Evolutionary conservation across 192 early-diverging fungal species (phyloP).

Genomic region (Mortierella claussenii): DNA sequence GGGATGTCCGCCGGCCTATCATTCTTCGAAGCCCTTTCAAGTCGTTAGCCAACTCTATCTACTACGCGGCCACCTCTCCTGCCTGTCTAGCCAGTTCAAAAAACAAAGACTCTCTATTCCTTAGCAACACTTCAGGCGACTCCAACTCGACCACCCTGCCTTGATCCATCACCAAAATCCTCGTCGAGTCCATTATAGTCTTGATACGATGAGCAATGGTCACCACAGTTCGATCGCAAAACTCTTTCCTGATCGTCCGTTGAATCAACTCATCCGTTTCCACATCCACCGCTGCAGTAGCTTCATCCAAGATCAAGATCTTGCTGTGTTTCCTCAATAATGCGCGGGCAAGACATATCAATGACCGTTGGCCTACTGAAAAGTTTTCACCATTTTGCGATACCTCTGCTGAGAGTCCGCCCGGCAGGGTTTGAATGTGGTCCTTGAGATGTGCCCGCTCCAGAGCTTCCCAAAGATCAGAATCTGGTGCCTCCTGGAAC

Average conservation of each 20-base stretch:
- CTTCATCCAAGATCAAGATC: constrained; percentile 56
- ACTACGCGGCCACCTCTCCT: constrained; percentile 59
- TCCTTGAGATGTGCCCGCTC: constrained; percentile 74
- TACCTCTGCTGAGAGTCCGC: constrained; percentile 74
- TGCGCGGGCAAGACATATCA: constrained; percentile 75
- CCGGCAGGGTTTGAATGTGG: constrained; percentile 66
- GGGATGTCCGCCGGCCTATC: too few species aligned
- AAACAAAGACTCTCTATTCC: constrained; percentile 41
- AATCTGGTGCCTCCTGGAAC: constrained; percentile 14
- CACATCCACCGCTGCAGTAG: constrained; percentile 76
- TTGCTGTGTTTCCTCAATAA: constrained; percentile 68
- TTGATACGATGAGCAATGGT: constrained; percentile 58
- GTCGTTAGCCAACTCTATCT: too few species aligned
- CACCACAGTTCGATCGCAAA: constrained; percentile 75
- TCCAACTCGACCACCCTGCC: constrained; percentile 63
- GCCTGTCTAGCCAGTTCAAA: constrained; percentile 37
- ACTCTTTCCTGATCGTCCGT: constrained; percentile 79
- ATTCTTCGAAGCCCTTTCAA: too few species aligned
- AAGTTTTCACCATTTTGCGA: constrained; percentile 85
- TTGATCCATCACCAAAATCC: constrained; percentile 70
- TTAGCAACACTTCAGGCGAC: constrained; percentile 56
- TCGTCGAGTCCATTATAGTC: constrained; percentile 87
- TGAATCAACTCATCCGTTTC: constrained; percentile 88
- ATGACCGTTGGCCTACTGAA: constrained; percentile 80
- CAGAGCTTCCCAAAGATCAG: constrained; percentile 64